These are phyloP conservation scores for Colletotrichum sp. DNA, from an alignment of 2,329 filamentous ascomycete species.

Conservation along the genomic window DNA sequence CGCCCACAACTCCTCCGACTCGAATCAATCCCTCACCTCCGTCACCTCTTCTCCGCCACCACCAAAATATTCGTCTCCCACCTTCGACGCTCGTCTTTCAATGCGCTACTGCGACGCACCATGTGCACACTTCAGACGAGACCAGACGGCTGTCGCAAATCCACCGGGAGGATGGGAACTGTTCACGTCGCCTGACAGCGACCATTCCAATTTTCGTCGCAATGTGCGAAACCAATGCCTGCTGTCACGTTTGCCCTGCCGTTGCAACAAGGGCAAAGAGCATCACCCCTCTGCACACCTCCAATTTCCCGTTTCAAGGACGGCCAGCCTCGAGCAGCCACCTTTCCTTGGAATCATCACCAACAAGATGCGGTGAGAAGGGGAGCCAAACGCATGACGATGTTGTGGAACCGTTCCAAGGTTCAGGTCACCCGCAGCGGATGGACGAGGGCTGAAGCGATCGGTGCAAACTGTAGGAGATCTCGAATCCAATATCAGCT, in stretches of 20 bases:
- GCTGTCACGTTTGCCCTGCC: neutral
- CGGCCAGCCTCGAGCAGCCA: neutral
- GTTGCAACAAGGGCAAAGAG: neutral
- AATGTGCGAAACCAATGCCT: neutral
- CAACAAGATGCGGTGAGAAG: conserved; percentile 12
- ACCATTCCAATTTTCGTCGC: neutral
- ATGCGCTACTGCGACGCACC: conserved; percentile 9
- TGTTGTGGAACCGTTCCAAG: conserved; percentile 7
- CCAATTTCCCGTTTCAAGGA: conserved; percentile 1
- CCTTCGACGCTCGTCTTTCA: neutral
- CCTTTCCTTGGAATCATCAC: neutral
- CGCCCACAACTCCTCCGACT: neutral
- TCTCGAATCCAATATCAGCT: neutral
- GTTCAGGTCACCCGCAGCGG: neutral
- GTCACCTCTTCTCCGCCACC: neutral
- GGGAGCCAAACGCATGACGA: conserved; percentile 2
- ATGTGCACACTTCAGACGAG: conserved; percentile 13
- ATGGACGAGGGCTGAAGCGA: conserved; percentile 2
- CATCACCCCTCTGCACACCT: neutral
- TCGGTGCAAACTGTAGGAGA: conserved; percentile 9
- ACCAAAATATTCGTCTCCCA: neutral
- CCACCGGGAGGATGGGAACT: neutral
- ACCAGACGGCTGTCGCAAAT: neutral
- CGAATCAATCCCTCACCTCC: neutral
- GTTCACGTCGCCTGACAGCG: conserved; percentile 1